Evolutionary conservation across 2,329 filamentous ascomycete species (phyloP), one percentile per base, ranked within the genome.

Genomic region (Arthrobotrys sphaeroides): DNA sequence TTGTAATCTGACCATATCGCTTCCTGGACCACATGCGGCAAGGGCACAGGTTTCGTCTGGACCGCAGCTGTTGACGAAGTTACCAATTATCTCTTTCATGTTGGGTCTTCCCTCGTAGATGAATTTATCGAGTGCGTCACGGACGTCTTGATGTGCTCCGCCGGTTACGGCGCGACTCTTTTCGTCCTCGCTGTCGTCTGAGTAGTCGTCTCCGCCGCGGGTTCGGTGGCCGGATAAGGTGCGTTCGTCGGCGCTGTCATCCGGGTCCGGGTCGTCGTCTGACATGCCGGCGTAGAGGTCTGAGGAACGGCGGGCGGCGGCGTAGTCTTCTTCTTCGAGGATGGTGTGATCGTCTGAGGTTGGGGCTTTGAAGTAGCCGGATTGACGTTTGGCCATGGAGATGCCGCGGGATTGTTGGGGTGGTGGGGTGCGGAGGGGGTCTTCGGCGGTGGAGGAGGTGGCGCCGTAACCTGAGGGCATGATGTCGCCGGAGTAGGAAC

Each of bases 101-200:
- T 77, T 60, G 45, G 73, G 73, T 65, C 73, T 64, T 24, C 73
- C 73, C 43, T 66, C 67, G 20, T 72, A 72, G 53, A 77, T 77
- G 22, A 72, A 77, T 43, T 66, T 70, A 47, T 77, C 73, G 4
- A 77, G 16, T 5, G 67, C 73, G 40, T 77, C 73, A 1, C 67
- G 10, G 13, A 72, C 73, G 22, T 77, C 73, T 9, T 77, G 66
- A 36, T 77, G 66, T 1, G 65, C 73, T 20, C 67, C 73, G 5
- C 67, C 73, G 16, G 60, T 68, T 6, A 28, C 9, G 3, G 28
- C 28, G 20, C 69, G 45, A 1, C 33, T 12, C 31, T 77, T 66
- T 10, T 70, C 73, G 22, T 65, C 26, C 16, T 49, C 51, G 10
- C 60, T 51, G 7, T 70, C 72, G 20, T 75, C 64, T 18, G 51